These are phyloP conservation scores for Juncus inflexus DNA, from an alignment of 176 grass and related monocot genomes.

Conservation along the genomic window DNA sequence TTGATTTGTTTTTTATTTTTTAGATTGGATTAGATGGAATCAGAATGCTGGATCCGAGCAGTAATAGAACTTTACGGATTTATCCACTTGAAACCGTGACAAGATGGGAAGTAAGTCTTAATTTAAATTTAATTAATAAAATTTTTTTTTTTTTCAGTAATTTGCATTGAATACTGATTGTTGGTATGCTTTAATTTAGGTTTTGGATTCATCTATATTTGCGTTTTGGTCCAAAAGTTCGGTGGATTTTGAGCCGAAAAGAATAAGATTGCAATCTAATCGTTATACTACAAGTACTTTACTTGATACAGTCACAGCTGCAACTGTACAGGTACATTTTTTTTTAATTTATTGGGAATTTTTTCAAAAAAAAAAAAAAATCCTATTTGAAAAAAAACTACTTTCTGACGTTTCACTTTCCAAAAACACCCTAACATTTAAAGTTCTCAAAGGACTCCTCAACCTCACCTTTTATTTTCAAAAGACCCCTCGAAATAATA, in stretches of 20 bases:
- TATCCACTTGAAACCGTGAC: constrained; percentile 85
- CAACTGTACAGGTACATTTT: constrained; percentile 69
- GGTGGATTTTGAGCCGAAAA: constrained; percentile 66
- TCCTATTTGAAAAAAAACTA: too few relatives aligned
- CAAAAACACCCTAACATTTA: too few relatives aligned
- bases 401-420: too few relatives aligned
- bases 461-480: too few relatives aligned
- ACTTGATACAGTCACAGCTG: constrained; percentile 89
- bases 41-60: constrained; percentile 93
- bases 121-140: background rate
- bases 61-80: constrained; percentile 64
- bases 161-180: constrained; percentile 23
- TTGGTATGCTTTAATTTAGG: constrained; percentile 36
- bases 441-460: too few relatives aligned
- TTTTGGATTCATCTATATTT: constrained; percentile 80
- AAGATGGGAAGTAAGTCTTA: constrained; percentile 68
- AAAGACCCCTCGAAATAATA: too few relatives aligned
- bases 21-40: constrained; percentile 99
- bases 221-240: constrained; percentile 91
- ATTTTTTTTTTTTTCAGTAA: background rate
- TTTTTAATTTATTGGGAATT: too few relatives aligned
- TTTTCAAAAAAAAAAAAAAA: too few relatives aligned
- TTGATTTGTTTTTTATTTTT: constrained; percentile 11
- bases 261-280: constrained; percentile 89
- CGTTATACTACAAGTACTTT: constrained; percentile 80